Percentiles rank a stretch among this genome's conserved stretches.
These are phyloP conservation scores for Stemphylium lycopersici DNA, from an alignment of 2,329 filamentous ascomycete genomes.

Conservation along the genomic window DNA sequence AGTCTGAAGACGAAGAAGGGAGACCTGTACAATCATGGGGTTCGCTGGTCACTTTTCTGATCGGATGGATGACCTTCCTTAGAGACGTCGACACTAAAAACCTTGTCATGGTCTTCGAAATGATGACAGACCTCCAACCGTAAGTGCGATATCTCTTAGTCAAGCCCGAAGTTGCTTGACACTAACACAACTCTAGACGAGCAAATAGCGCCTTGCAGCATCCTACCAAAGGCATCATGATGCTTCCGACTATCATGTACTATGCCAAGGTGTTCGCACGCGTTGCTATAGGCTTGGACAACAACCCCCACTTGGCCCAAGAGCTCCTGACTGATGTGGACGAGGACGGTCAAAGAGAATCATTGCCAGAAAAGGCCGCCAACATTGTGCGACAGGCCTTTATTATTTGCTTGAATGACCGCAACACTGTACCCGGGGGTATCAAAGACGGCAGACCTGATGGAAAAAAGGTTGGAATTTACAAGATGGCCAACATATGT, in stretches of 20 bases:
- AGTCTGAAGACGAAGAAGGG: slow-evolving; percentile 66
- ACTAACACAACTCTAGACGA: slow-evolving; percentile 56
- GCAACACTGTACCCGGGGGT: slow-evolving; percentile 66
- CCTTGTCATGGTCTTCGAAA: slow-evolving; percentile 74
- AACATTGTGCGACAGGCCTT: slow-evolving; percentile 92
- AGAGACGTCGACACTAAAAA: slow-evolving; percentile 80
- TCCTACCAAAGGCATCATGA: slow-evolving; percentile 76
- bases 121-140: slow-evolving; percentile 77
- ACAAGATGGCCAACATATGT: slow-evolving; percentile 89
- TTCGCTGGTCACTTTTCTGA: slow-evolving; percentile 78
- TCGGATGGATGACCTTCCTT: slow-evolving; percentile 80
- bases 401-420: slow-evolving; percentile 84
- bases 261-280: slow-evolving; percentile 80
- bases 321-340: slow-evolving; percentile 62
- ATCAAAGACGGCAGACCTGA: slow-evolving; percentile 69
- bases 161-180: not conserved
- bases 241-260: slow-evolving; percentile 83
- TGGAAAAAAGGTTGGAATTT: slow-evolving; percentile 86
- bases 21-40: slow-evolving; percentile 67
- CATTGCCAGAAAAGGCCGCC: slow-evolving; percentile 83
- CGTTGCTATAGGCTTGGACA: slow-evolving; percentile 83
- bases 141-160: slow-evolving; percentile 52
- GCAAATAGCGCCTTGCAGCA: slow-evolving; percentile 83
- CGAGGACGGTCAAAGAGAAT: slow-evolving; percentile 72
- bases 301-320: slow-evolving; percentile 76